Evolutionary conservation across 2,329 filamentous ascomycete genomes (phyloP), one percentile per base, ranked within the genome.

Genomic region (Arthrinium puccinioides): DNA sequence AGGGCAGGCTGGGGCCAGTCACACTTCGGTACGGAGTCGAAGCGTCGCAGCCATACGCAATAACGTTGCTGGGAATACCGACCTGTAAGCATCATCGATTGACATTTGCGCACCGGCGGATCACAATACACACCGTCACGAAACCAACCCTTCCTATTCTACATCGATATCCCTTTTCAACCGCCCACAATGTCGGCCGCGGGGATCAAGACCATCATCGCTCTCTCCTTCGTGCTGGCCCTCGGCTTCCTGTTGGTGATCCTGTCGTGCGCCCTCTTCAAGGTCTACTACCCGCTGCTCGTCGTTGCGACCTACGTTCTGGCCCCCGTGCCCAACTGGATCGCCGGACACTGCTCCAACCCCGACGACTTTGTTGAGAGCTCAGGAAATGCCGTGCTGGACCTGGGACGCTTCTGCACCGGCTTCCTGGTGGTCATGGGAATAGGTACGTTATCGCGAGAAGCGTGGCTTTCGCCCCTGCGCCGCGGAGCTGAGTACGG

Each of bases 201-300:
- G 53, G 92, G 92, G 61, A 82, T 98, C 57, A 97, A 96, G 70
- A 98, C 92, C 51, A 98, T 98, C 67, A 98, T 98, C 64, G 87
- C 87, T 48, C 85, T 98, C 52, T 97, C 92, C 60, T 98, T 98
- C 68, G 92, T 98, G 60, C 87, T 98, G 49, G 92, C 92, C 52
- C 92, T 98, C 55, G 92, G 92, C 54, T 98, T 98, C 70, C 86
- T 98, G 54, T 87, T 98, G 51, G 92, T 97, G 52, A 98, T 98
- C 64, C 85, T 98, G 54, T 96, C 89, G 46, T 94, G 89, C 60
- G 92, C 92, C 35, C 79, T 98, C 50, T 98, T 84, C 76, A 77
- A 90, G 60, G 87, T 87, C 65, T 98, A 94, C 77, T 87, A 92
- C 54, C 88, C 92, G 39, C 79, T 98, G 46, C 79, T 97, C 47